Conservation (phyloP, 129 eudicot species). For the Erigeron canadensis region DNA sequence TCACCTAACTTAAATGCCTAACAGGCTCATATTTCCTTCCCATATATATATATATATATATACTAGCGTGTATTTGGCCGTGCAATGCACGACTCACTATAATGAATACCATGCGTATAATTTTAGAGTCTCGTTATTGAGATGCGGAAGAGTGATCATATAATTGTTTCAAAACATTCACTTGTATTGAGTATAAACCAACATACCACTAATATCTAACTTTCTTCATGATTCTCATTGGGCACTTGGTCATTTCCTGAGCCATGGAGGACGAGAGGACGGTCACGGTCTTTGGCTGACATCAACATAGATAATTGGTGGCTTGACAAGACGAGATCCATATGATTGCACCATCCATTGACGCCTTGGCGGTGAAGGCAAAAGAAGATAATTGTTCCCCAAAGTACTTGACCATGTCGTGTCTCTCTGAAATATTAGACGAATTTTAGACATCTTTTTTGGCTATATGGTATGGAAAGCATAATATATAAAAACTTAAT, state of each 20-base stretch:
- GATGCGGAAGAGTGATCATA: no score
- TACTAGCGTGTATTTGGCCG: no score
- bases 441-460: not conserved
- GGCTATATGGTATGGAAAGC: not conserved
- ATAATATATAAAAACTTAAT: not conserved
- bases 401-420: constrained; percentile 96
- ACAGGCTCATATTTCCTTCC: no score
- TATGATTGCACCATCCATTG: constrained; percentile 77
- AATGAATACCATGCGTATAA: no score
- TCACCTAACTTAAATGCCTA: no score
- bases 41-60: no score
- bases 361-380: constrained; percentile 67
- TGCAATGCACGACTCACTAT: no score
- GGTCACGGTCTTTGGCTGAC: constrained; percentile 65
- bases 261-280: constrained; percentile 57
- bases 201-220: no score
- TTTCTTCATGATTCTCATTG: constrained; percentile 45
- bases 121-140: no score
- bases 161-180: no score
- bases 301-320: constrained; percentile 74
- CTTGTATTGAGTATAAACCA: no score
- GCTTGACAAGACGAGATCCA: constrained; percentile 72
- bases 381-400: constrained; percentile 95
- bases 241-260: constrained; percentile 77
- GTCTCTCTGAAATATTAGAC: constrained; percentile 52